A percentile compares a stretch with the other conserved stretches of the same genome.
These are phyloP conservation scores for Camillea tinctor DNA, from an alignment of 2,329 filamentous ascomycete species.

Conservation along the genomic window DNA sequence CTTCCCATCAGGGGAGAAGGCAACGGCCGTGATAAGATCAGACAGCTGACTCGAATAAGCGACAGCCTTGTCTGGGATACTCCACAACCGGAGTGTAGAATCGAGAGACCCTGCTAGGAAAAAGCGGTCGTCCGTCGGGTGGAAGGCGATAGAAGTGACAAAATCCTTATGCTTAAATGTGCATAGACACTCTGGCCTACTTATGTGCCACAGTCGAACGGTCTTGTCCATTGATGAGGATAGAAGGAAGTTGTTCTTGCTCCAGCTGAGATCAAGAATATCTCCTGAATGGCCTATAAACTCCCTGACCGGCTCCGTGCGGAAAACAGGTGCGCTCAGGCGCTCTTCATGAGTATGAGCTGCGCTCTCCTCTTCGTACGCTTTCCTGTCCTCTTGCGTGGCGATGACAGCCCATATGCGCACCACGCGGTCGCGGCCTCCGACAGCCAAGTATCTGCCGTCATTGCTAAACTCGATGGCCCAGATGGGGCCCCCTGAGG, in stretches of 20 bases:
- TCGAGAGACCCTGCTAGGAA: slow-evolving; percentile 94
- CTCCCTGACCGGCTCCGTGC: slow-evolving; percentile 72
- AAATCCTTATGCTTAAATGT: slow-evolving; percentile 95
- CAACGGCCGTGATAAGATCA: slow-evolving; percentile 90
- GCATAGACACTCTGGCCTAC: slow-evolving; percentile 79
- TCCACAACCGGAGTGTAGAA: slow-evolving; percentile 86
- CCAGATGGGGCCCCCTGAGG: slow-evolving; percentile 74
- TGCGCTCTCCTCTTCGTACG: slow-evolving; percentile 63
- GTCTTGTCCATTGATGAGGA: slow-evolving; percentile 99
- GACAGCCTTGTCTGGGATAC: slow-evolving; percentile 93
- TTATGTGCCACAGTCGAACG: slow-evolving; percentile 90
- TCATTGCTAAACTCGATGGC: slow-evolving; percentile 90
- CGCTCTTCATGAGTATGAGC: slow-evolving; percentile 53
- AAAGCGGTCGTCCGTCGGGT: slow-evolving; percentile 92
- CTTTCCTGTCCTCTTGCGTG: slow-evolving; percentile 73
- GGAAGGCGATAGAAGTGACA: slow-evolving; percentile 91
- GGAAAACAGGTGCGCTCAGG: slow-evolving; percentile 88
- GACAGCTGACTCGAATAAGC: slow-evolving; percentile 75
- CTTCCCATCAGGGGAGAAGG: slow-evolving; percentile 90
- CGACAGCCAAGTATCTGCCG: slow-evolving; percentile 87
- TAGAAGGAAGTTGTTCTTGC: slow-evolving; percentile 96
- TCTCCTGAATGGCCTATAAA: slow-evolving; percentile 83
- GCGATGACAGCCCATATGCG: slow-evolving; percentile 87
- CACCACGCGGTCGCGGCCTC: slow-evolving; percentile 81
- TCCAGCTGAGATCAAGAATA: slow-evolving; percentile 92